A percentile compares a stretch with the other conserved stretches of the same genome.
phyloP scores from a whole-genome alignment of 2,329 filamentous ascomycete species.

The Aureobasidium sp. region DNA sequence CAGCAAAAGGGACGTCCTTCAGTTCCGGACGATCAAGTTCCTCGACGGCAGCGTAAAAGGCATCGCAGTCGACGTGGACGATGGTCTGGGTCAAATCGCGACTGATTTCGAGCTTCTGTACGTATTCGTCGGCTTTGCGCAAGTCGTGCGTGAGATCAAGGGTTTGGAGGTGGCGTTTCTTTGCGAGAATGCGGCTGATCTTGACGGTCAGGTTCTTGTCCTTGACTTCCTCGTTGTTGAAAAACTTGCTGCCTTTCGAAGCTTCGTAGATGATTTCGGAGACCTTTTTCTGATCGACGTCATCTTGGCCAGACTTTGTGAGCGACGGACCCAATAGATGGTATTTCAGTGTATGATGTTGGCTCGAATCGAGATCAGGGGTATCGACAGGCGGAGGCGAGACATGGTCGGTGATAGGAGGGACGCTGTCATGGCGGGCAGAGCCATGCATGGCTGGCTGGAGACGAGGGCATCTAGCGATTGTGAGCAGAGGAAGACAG shows the following conservation, averaged over 20 bases:
- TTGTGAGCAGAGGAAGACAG: slow-evolving; percentile 11
- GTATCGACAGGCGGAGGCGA: not conserved
- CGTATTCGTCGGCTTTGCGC: slow-evolving; percentile 71
- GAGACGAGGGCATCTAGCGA: not conserved
- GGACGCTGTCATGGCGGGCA: slow-evolving; percentile 9
- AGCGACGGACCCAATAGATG: slow-evolving; percentile 82
- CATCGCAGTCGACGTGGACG: slow-evolving; percentile 93
- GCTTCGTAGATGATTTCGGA: slow-evolving; percentile 96
- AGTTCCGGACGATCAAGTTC: slow-evolving; percentile 69
- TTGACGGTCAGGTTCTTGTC: slow-evolving; percentile 80
- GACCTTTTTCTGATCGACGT: slow-evolving; percentile 89
- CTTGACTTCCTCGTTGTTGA: slow-evolving; percentile 78
- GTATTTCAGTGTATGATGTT: slow-evolving; percentile 73
- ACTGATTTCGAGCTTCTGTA: slow-evolving; percentile 68
- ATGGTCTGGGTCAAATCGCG: slow-evolving; percentile 79
- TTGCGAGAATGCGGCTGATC: slow-evolving; percentile 70
- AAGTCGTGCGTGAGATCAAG: slow-evolving; percentile 67
- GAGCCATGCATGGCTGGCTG: slow-evolving; percentile 15
- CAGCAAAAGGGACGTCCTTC: slow-evolving; percentile 80
- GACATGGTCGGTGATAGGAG: not conserved
- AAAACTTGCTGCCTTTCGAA: slow-evolving; percentile 93
- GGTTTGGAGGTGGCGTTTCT: slow-evolving; percentile 68
- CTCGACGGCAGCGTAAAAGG: slow-evolving; percentile 94
- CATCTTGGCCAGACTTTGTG: slow-evolving; percentile 87
- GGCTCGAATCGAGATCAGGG: slow-evolving; percentile 21